Evolutionary conservation across 139 green algal species (phyloP), one percentile per base, ranked within the genome.

Genomic region (Spirogloea muscicola): DNA sequence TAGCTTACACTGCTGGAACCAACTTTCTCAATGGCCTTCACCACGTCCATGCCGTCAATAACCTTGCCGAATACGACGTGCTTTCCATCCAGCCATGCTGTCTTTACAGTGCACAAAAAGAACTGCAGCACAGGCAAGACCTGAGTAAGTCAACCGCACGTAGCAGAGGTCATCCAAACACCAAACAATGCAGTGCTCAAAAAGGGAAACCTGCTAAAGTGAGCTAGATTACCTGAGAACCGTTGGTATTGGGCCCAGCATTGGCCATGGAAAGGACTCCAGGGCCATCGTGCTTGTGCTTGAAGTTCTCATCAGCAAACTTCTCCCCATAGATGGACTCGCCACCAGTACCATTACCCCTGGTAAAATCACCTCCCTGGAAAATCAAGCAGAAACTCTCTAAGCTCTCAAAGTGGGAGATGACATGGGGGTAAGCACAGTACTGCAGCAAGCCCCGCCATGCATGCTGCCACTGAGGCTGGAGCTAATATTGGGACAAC

Each of bases 31-130:
- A 99, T 82, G 82, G 92, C 91, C 57, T 89, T 85, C 52, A 97
- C 91, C 3, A 97, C 78, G 65, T 97, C 91, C 92, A 97, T 96
- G 70, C 93, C 94, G 61, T 97, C 88, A 9, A 96, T 57, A 0
- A 97, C 91, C 65, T 94, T 91, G 49, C 94, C 94, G 79, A 98
- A 98, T 25, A 98, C 94, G 5, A 95, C 89, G 72, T 98, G 93
- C 51, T 74, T 84, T 21, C 84, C 84, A 41, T 88, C 82, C 59
- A 88, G 68, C 83, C 83, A 87, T 2, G 70, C 43, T 3, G 83
- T 88, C 41, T 77, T 71, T 13, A 73, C 74, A 9, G 82, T 88
- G 52, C 55, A 80, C 36, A 88, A 55, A 73, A 88, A 88, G 40
- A 88, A 88, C 69, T 88, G 84, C 48, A 71, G 18, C 18, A 65